Percentiles rank a stretch among this genome's conserved stretches.
These are phyloP conservation scores for Fusarium oxysporum DNA, from an alignment of 2,329 filamentous ascomycete genomes.

Conservation along the genomic window DNA sequence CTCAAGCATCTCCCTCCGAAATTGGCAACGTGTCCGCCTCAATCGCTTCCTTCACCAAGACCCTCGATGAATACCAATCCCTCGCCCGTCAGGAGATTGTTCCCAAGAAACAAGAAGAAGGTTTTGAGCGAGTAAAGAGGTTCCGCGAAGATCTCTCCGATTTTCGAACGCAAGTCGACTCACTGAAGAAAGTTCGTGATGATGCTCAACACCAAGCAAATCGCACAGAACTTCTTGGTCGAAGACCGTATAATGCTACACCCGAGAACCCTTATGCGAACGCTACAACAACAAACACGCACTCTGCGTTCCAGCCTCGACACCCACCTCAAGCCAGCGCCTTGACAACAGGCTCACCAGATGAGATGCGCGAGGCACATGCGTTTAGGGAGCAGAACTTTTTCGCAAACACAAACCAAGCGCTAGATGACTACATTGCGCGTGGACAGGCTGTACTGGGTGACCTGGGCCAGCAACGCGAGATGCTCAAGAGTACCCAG, in stretches of 20 bases:
- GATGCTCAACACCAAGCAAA: slow-evolving; percentile 75
- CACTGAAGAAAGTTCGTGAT: slow-evolving; percentile 80
- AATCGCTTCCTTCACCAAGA: slow-evolving; percentile 84
- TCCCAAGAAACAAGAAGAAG: slow-evolving; percentile 91
- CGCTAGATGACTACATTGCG: slow-evolving; percentile 94
- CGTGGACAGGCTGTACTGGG: slow-evolving; percentile 89
- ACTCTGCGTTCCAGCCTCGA: slow-evolving; percentile 55
- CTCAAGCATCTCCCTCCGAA: slow-evolving; percentile 67
- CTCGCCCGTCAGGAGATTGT: slow-evolving; percentile 91
- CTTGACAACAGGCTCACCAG: slow-evolving; percentile 61
- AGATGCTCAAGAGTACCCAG: slow-evolving; percentile 96
- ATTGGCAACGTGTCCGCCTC: slow-evolving; percentile 81
- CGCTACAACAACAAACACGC: slow-evolving; percentile 50
- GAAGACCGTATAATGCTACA: slow-evolving; percentile 81
- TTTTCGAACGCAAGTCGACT: slow-evolving; percentile 81
- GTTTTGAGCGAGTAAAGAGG: slow-evolving; percentile 83
- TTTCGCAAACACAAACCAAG: slow-evolving; percentile 81
- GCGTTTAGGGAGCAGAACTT: slow-evolving; percentile 92
- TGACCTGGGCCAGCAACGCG: slow-evolving; percentile 88
- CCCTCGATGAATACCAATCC: slow-evolving; percentile 89
- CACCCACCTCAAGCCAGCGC: slow-evolving; percentile 54
- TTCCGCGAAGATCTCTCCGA: slow-evolving; percentile 86
- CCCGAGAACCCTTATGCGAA: slow-evolving; percentile 95
- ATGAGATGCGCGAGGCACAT: slow-evolving; percentile 80
- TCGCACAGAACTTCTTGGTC: slow-evolving; percentile 84